Evolutionary conservation across 2,329 filamentous ascomycete species (phyloP).

Genomic region (Colletotrichum sp.): DNA sequence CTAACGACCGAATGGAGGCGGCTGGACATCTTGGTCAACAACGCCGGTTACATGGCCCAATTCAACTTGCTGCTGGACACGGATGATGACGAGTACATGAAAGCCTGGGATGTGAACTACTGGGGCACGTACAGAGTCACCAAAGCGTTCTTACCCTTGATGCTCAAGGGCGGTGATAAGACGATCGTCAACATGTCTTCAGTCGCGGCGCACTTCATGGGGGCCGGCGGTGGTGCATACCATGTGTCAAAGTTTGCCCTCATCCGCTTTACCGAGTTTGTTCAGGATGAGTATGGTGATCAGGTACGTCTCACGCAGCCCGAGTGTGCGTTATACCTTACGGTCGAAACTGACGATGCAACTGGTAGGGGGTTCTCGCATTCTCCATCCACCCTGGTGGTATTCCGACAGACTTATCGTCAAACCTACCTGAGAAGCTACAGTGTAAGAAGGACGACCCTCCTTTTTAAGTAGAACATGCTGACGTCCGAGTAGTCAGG

Average conservation of each 20-base stretch:
- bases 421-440: slow-evolving; percentile 15
- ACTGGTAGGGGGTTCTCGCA: slow-evolving; percentile 40
- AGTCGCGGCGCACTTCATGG: slow-evolving; percentile 43
- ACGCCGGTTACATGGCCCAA: slow-evolving; percentile 46
- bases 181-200: slow-evolving; percentile 53
- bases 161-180: slow-evolving; percentile 39
- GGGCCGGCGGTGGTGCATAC: slow-evolving; percentile 45
- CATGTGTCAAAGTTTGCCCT: slow-evolving; percentile 54
- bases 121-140: slow-evolving; percentile 51
- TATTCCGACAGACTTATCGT: slow-evolving; percentile 38
- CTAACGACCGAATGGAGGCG: slow-evolving; percentile 32
- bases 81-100: slow-evolving; percentile 49
- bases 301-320: neutral
- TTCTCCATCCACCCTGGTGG: slow-evolving; percentile 45
- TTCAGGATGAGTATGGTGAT: slow-evolving; percentile 47
- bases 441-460: slow-evolving; percentile 18
- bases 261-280: slow-evolving; percentile 52
- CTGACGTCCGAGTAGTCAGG: neutral
- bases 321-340: accelerated
- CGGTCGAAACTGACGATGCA: neutral
- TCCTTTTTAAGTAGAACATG: too few relatives aligned
- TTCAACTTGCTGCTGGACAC: slow-evolving; percentile 33
- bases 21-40: slow-evolving; percentile 48
- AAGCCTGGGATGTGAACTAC: slow-evolving; percentile 54
- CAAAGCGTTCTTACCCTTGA: slow-evolving; percentile 52